Conservation (phyloP, 2,329 filamentous ascomycete genomes). For the Colletotrichum tanaceti region DNA sequence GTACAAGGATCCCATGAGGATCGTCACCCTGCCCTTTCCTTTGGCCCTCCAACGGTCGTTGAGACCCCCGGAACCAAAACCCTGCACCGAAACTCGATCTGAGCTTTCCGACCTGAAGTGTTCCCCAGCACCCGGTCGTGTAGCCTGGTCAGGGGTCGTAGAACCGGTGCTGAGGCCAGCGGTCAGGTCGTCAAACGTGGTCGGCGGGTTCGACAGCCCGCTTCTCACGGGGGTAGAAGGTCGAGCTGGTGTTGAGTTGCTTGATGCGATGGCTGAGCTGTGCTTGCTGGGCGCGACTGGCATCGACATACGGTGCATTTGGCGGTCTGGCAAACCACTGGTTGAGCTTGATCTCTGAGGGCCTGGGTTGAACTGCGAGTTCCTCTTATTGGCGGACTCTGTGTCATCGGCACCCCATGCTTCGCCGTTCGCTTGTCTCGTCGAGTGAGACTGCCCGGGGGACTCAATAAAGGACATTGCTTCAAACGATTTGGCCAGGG, state of each 20-base stretch:
- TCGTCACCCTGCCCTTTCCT: conserved; percentile 80
- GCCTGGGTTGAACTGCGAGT: conserved; percentile 65
- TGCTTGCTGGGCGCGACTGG: conserved; percentile 70
- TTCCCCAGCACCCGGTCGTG: conserved; percentile 55
- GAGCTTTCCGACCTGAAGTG: conserved; percentile 62
- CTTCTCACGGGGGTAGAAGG: conserved; percentile 65
- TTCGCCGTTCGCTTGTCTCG: conserved; percentile 55
- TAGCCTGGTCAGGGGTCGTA: conserved; percentile 56
- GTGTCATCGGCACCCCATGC: conserved; percentile 56
- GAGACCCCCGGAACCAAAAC: conserved; percentile 77
- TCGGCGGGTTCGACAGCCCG: conserved; percentile 60
- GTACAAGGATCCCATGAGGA: conserved; percentile 86
- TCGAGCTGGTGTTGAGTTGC: conserved; percentile 59
- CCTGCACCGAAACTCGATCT: conserved; percentile 72
- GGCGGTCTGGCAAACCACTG: conserved; percentile 66
- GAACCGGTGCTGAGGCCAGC: conserved; percentile 51
- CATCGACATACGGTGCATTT: conserved; percentile 82
- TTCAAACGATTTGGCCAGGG: conserved; percentile 78
- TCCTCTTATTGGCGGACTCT: conserved; percentile 58
- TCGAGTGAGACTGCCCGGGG: conserved; percentile 66
- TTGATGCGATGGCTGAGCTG: conserved; percentile 56
- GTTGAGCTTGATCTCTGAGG: conserved; percentile 66
- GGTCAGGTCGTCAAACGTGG: conserved; percentile 61
- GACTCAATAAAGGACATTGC: conserved; percentile 81
- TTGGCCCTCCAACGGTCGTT: conserved; percentile 84